Evolutionary conservation across 345 rosid genomes (phyloP).

Genomic region (Eucalyptus lansdowneana): DNA sequence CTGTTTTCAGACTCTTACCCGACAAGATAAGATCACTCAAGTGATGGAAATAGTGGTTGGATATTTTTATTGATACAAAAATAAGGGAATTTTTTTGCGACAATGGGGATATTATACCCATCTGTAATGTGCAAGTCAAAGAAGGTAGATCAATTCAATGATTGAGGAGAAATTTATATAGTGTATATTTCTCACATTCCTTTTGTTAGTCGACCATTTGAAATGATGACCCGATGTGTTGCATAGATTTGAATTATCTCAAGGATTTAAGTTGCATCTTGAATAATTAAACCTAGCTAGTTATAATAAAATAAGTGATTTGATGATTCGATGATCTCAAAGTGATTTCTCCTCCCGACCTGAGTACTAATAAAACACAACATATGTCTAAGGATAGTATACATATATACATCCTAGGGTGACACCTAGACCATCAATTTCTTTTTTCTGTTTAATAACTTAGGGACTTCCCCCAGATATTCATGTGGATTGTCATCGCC

Average conservation of each 20-base stretch:
- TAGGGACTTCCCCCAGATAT: background rate
- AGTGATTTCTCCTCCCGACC: background rate
- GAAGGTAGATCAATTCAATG: background rate
- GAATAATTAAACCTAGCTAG: background rate
- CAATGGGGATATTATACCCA: background rate
- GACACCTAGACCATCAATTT: background rate
- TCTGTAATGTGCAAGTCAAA: background rate
- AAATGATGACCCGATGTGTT: background rate
- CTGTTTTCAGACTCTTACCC: background rate
- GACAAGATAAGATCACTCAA: background rate
- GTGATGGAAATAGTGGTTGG: background rate
- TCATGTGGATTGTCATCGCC: background rate
- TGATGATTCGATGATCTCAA: background rate
- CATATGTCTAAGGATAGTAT: background rate
- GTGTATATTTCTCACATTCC: background rate
- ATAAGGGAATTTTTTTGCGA: background rate
- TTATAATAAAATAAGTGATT: background rate
- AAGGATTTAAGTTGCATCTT: background rate
- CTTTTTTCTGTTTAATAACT: background rate
- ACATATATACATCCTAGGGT: background rate
- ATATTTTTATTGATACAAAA: background rate
- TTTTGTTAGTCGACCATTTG: background rate
- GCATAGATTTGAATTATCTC: background rate
- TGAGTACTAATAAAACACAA: background rate
- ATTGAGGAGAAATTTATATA: background rate